Conservation (phyloP, 352 stramenopile genomes). For the Phytophthora melonis region DNA sequence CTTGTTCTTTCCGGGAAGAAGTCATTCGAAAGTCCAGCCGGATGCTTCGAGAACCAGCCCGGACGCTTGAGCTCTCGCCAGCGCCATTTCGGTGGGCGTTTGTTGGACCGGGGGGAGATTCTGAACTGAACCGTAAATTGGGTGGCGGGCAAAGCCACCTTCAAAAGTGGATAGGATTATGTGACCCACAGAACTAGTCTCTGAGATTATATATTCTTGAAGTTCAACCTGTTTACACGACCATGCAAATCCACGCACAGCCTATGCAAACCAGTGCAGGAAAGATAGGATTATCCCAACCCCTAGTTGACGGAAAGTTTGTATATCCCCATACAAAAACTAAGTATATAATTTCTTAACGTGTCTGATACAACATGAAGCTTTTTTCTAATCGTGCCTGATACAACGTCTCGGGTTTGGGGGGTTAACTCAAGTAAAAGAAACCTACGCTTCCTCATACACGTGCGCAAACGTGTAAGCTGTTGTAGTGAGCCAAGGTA, state of each 20-base stretch:
- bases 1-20: neutral
- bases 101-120: neutral
- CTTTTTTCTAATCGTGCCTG: neutral
- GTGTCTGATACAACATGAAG: neutral
- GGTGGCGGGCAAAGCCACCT: neutral
- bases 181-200: neutral
- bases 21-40: neutral
- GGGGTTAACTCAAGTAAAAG: too few relatives aligned
- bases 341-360: neutral
- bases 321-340: neutral
- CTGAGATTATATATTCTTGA: neutral
- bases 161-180: neutral
- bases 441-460: too few relatives aligned
- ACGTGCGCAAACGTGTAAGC: too few relatives aligned
- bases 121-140: neutral
- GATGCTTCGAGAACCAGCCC: neutral
- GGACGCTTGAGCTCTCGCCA: neutral
- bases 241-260: neutral
- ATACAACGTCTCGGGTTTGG: constrained; percentile 4
- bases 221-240: neutral
- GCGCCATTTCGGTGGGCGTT: neutral
- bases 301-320: neutral
- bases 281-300: neutral
- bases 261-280: neutral
- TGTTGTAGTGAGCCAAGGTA: too few relatives aligned